Conservation (phyloP, 805 yeast genomes). For the Ogataea angusta region DNA sequence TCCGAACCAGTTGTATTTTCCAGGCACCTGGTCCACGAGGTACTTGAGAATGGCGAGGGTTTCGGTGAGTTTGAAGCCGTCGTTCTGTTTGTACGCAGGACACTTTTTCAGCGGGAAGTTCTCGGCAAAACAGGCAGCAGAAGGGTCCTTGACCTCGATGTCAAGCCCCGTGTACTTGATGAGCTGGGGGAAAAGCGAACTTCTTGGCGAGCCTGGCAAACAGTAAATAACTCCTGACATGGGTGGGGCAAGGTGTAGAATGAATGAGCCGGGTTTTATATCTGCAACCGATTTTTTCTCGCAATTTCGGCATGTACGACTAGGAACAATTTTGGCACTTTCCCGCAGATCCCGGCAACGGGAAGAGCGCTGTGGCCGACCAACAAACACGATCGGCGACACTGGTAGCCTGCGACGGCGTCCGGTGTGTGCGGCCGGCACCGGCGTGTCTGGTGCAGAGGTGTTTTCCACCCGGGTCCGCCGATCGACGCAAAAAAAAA, state of each 20-base stretch:
- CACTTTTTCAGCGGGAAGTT: constrained; percentile 60
- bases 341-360: too few relatives aligned
- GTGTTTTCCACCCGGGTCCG: background rate
- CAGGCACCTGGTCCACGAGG: constrained; percentile 34
- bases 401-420: too few relatives aligned
- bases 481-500: constrained; percentile 2
- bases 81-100: constrained; percentile 63
- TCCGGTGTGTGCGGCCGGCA: too few relatives aligned
- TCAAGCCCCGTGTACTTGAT: constrained; percentile 55
- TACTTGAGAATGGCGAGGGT: constrained; percentile 58
- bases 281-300: background rate
- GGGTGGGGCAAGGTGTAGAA: background rate
- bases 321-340: too few relatives aligned
- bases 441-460: background rate
- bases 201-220: constrained; percentile 3
- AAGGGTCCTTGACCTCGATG: constrained; percentile 39
- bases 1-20: constrained; percentile 48
- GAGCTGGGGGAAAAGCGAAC: constrained; percentile 42
- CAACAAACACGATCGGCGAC: too few relatives aligned
- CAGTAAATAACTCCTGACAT: background rate
- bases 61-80: constrained; percentile 66
- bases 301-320: background rate
- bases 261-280: background rate
- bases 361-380: too few relatives aligned
- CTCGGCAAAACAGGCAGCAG: constrained; percentile 41